Conservation (phyloP, 306 rosid genomes). For the Hippophae tibetana region DNA sequence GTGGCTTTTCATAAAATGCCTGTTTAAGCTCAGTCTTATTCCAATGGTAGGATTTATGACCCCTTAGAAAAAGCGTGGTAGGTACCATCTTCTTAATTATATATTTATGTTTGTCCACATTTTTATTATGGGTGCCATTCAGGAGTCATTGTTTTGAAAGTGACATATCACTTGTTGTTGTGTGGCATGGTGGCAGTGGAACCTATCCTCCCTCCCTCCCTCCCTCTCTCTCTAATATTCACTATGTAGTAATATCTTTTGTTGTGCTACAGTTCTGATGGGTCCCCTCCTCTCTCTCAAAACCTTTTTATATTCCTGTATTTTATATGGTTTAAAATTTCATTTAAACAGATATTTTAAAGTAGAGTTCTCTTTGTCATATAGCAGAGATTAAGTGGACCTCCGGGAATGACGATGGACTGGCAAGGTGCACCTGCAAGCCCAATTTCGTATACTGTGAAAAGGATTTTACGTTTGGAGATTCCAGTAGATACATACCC, state of each 20-base stretch:
- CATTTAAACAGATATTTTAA: not conserved
- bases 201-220: too few relatives aligned
- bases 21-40: not conserved
- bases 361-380: constrained; percentile 1
- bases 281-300: not conserved
- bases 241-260: constrained; percentile 7
- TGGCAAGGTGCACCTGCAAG: constrained; percentile 99
- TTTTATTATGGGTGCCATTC: too few relatives aligned
- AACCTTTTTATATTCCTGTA: not conserved
- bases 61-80: not conserved
- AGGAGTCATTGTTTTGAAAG: too few relatives aligned
- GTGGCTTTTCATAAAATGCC: not conserved
- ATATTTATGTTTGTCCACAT: too few relatives aligned
- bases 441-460: constrained; percentile 86
- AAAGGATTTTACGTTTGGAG: constrained; percentile 89
- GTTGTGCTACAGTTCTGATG: not conserved
- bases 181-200: too few relatives aligned
- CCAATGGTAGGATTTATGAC: not conserved
- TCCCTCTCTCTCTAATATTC: too few relatives aligned
- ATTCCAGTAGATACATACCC: constrained; percentile 92
- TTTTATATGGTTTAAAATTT: not conserved
- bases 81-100: too few relatives aligned
- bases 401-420: constrained; percentile 90
- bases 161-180: too few relatives aligned
- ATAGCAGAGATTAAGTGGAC: constrained; percentile 68